Evolutionary conservation across 83 land plant genomes (phyloP).

Genomic region (Picea abies): DNA sequence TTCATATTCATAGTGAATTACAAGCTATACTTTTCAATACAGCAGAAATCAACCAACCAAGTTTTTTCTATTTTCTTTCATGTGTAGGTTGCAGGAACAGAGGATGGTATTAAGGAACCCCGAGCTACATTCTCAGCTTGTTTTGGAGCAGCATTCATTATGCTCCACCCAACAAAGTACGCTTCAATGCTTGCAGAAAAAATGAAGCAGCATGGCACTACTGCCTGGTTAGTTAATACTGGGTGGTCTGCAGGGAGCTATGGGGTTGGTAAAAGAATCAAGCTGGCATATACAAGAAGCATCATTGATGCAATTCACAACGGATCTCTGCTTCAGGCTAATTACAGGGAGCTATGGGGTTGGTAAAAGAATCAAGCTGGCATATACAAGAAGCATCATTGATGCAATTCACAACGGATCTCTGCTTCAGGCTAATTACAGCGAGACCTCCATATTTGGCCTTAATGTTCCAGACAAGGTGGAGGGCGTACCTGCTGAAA

Average conservation of each 20-base stretch:
- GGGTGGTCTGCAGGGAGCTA: constrained; percentile 94
- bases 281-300: constrained; percentile 63
- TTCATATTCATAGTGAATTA: background rate
- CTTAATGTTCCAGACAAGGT: constrained; percentile 71
- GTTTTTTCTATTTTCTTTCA: background rate
- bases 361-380: constrained; percentile 74
- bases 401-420: constrained; percentile 84
- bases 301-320: constrained; percentile 87
- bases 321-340: constrained; percentile 68
- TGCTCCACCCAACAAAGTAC: constrained; percentile 29
- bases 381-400: constrained; percentile 72
- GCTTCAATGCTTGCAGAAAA: constrained; percentile 89
- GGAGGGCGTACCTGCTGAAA: constrained; percentile 84
- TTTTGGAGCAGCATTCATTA: background rate
- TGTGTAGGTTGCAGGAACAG: constrained; percentile 54
- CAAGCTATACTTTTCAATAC: background rate
- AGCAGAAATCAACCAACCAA: background rate
- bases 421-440: constrained; percentile 64
- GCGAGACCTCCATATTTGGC: constrained; percentile 68
- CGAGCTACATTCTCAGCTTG: constrained; percentile 90
- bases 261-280: constrained; percentile 79
- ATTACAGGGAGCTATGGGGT: constrained; percentile 59
- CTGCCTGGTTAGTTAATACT: constrained; percentile 91
- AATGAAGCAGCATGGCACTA: constrained; percentile 82
- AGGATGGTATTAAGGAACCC: constrained; percentile 56